A percentile compares a stretch with the other conserved stretches of the same genome.
Conservation (phyloP, 1,139 yeast genomes). For the Debaryomyces sp. region DNA sequence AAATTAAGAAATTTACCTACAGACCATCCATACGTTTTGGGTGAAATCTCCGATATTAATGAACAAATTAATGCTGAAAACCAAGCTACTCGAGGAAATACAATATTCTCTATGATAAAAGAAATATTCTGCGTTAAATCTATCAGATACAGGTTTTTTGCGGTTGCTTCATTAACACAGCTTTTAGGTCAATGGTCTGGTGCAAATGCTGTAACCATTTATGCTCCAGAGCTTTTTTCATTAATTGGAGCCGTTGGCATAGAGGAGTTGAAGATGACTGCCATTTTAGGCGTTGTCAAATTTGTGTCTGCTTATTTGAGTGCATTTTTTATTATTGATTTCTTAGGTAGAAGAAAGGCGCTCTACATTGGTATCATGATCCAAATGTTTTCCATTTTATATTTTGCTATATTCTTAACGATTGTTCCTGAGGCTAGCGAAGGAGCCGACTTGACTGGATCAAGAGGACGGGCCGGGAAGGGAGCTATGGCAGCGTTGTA, state of each 20-base stretch:
- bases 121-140: slow-evolving; percentile 40
- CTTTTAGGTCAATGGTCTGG: slow-evolving; percentile 66
- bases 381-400: slow-evolving; percentile 32
- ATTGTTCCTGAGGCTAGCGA: slow-evolving; percentile 49
- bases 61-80: slow-evolving; percentile 45
- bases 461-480: slow-evolving; percentile 42
- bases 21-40: slow-evolving; percentile 53
- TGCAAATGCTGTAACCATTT: slow-evolving; percentile 63
- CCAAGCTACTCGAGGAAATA: slow-evolving; percentile 33
- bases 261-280: slow-evolving; percentile 47
- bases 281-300: slow-evolving; percentile 51
- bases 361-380: slow-evolving; percentile 42
- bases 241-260: slow-evolving; percentile 48
- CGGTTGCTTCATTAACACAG: slow-evolving; percentile 46
- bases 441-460: slow-evolving; percentile 28
- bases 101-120: slow-evolving; percentile 27
- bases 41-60: slow-evolving; percentile 55
- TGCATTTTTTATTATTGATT: slow-evolving; percentile 52
- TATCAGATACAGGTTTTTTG: slow-evolving; percentile 48
- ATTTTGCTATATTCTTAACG: slow-evolving; percentile 50
- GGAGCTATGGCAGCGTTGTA: slow-evolving; percentile 58
- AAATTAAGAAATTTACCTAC: slow-evolving; percentile 51
- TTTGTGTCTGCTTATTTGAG: slow-evolving; percentile 44
- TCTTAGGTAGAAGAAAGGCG: slow-evolving; percentile 47
- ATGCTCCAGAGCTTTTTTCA: slow-evolving; percentile 57